Evolutionary conservation across 2,329 filamentous ascomycete genomes (phyloP), one percentile per base, ranked within the genome.

Genomic region (Pestalotiopsis sp.): DNA sequence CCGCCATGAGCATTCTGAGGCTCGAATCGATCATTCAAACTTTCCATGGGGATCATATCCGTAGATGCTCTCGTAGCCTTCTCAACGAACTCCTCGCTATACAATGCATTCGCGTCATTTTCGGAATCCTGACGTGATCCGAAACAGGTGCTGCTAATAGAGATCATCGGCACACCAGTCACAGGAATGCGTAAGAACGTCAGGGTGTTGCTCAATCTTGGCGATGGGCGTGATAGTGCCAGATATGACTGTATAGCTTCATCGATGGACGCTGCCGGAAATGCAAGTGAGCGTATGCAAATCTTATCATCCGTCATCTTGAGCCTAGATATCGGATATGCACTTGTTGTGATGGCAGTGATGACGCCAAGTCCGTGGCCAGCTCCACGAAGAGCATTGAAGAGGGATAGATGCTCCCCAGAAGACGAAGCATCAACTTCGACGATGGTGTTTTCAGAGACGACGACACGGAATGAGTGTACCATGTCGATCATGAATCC

Each of bases 321-420:
- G n/a, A 65, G 62, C 20, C 25, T n/a, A 11, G 73, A 67, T 0
- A 82, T 23, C 17, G 65, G 65, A 36, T 67, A 69, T 14, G 66
- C 56, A 36, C 36, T 36, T 17, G 67, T 61, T 14, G 58, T 59
- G 9, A 69, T 36, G 56, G 67, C 65, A 20, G 36, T 63, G 17
- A 69, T 41, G n/a, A 69, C 65, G 59, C 68, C 65, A 11, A 67
- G 59, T 23, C 68, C 68, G n/a, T 45, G 49, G 23, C 68, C 68
- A 20, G 58, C 68, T 4, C 68, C 68, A 9, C 68, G 41, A 9
- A 69, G 49, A 12, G 68, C 65, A 20, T 59, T 56, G n/a, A 58
- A 64, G 27, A 64, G 49, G 17, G 57, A 59, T 20, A 12, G 1
- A 14, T 69, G 65, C 25, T 61, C 65, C 20, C 58, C 59, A 3